Percentiles rank a stretch among this genome's conserved stretches.
Evolutionary conservation across 108 stramenopile genomes (phyloP).

Genomic region (Asterionellopsis glacialis): DNA sequence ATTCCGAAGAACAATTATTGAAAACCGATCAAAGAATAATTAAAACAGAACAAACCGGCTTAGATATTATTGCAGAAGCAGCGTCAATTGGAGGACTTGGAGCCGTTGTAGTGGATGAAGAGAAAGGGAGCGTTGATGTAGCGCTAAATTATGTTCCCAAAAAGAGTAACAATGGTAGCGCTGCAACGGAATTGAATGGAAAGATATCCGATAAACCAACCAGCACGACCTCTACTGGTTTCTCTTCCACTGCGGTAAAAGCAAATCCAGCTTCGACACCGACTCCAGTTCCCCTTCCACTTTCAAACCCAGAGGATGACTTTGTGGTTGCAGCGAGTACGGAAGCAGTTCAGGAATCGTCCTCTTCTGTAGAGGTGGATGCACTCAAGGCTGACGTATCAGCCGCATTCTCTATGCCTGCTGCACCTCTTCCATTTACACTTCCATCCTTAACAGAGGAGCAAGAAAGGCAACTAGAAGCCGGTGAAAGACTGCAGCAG

Average conservation of each 20-base stretch:
- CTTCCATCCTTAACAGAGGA: constrained; percentile 50
- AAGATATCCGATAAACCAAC: background rate
- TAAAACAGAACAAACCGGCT: constrained; percentile 14
- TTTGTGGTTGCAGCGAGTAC: constrained; percentile 3
- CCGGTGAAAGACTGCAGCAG: constrained; percentile 73
- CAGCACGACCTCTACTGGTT: constrained; percentile 3
- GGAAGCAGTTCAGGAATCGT: background rate
- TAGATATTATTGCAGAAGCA: constrained; percentile 44
- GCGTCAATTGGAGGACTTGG: constrained; percentile 59
- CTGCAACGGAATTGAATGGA: background rate
- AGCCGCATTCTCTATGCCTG: constrained; percentile 8
- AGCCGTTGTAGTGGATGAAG: constrained; percentile 10
- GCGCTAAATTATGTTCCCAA: constrained; percentile 12
- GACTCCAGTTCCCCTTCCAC: background rate
- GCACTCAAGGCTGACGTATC: constrained; percentile 34
- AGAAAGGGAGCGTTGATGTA: constrained; percentile 28
- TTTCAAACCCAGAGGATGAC: constrained; percentile 13
- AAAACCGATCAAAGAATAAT: constrained; percentile 3
- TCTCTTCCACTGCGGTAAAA: constrained; percentile 2
- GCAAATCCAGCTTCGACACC: constrained; percentile 6
- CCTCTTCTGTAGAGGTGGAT: constrained; percentile 28
- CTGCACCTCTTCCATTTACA: constrained; percentile 71
- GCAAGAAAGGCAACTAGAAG: constrained; percentile 36
- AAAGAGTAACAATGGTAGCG: background rate
- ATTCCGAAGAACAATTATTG: constrained; percentile 10